Conservation (phyloP, 2,329 filamentous ascomycete species). For the Podosphaera fusca region DNA sequence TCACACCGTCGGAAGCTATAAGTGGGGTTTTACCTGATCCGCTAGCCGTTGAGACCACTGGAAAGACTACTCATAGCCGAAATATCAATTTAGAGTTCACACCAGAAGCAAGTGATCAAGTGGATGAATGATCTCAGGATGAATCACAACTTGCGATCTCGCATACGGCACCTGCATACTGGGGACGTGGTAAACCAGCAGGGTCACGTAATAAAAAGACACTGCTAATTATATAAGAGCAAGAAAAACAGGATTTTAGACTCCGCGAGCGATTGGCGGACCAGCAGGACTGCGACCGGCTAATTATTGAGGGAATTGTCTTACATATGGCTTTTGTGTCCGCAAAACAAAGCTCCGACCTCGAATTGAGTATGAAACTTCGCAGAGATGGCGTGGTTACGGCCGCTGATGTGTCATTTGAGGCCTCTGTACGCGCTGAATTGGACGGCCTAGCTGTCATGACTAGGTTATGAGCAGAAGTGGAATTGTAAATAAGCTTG, state of each 20-base stretch:
- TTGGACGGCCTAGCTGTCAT: too few relatives aligned
- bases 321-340: neutral
- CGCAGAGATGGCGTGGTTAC: too few relatives aligned
- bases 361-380: too few relatives aligned
- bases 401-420: too few relatives aligned
- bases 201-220: neutral
- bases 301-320: neutral
- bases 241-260: neutral
- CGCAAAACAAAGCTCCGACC: too few relatives aligned
- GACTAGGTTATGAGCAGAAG: too few relatives aligned
- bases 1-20: neutral
- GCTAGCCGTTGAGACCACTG: neutral
- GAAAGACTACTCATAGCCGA: neutral
- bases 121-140: neutral
- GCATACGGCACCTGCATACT: neutral
- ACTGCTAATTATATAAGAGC: neutral
- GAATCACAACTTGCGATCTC: neutral
- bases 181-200: neutral
- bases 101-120: neutral
- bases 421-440: too few relatives aligned
- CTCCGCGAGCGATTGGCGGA: neutral
- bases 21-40: neutral
- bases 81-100: neutral
- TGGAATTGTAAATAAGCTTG: too few relatives aligned
- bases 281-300: neutral